Evolutionary conservation across 225 moss, liverwort and hornwort genomes (phyloP).

Genomic region (Pleurozium schreberi): DNA sequence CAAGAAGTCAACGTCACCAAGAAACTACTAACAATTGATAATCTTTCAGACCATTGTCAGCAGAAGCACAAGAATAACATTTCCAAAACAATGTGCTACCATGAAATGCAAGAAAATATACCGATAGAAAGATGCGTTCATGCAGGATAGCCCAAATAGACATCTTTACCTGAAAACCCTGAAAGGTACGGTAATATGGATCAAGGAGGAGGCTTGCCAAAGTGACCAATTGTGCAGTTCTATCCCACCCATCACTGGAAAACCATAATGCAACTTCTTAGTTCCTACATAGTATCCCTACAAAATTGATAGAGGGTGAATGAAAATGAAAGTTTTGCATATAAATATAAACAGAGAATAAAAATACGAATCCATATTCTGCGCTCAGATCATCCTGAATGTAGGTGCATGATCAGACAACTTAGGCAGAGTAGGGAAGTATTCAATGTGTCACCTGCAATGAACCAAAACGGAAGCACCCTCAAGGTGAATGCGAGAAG

Average conservation of each 20-base stretch:
- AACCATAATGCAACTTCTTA: background rate
- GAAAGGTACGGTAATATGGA: slow-evolving; percentile 96
- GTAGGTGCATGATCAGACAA: background rate
- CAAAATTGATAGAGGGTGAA: background rate
- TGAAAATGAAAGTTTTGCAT: background rate
- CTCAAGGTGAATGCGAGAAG: slow-evolving; percentile 49
- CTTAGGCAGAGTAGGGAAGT: background rate
- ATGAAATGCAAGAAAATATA: background rate
- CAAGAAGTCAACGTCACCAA: background rate
- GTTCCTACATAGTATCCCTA: background rate
- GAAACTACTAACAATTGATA: background rate
- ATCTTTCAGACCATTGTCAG: background rate
- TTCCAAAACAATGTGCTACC: background rate
- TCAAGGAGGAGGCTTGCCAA: slow-evolving; percentile 81
- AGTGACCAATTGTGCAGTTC: slow-evolving; percentile 74
- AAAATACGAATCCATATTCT: background rate
- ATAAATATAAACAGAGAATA: background rate
- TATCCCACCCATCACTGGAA: slow-evolving; percentile 87
- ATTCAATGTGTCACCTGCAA: slow-evolving; percentile 31
- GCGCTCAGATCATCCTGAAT: background rate
- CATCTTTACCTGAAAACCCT: slow-evolving; percentile 78
- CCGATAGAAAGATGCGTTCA: background rate
- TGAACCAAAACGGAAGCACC: slow-evolving; percentile 58
- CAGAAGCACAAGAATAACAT: background rate
- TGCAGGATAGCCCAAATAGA: background rate